Evolutionary conservation across 78 protist species (phyloP), one percentile per base, ranked within the genome.

Genomic region (Andalucia godoyi): DNA sequence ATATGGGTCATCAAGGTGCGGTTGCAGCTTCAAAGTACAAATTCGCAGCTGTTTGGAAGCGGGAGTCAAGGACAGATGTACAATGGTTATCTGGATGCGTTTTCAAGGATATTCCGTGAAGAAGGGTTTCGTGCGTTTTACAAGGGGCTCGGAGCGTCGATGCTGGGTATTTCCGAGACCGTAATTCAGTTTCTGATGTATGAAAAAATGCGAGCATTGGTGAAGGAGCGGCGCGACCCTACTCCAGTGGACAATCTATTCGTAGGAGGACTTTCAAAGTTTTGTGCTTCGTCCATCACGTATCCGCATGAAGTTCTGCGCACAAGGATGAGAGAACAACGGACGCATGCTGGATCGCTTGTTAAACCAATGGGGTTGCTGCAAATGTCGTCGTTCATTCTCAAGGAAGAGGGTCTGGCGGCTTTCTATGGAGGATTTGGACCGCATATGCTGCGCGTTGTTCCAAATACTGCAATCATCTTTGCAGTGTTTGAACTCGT

Each of bases 381-480:
- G 50, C 62, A 55, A 23, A 23, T 32, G 1, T 34, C 55, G 30
- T 9, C 23, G 40, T 8, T 29, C 36, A 38, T 53, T 36, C 46
- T 64, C 17, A 23, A 4, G 36, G 45, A 64, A 23, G 80, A 74
- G 62, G 80, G 80, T 46, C 13, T 18, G 13, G 36, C 40, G 17
- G 80, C 59, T 1, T 46, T 57, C 41, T 66, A 64, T n/a, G 29
- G 60, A 4, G 80, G 74, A 21, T 33, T 64, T 34, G 47, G 58
- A 4, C 72, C 72, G 0, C 73, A 74, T 63, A 50, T 74, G n/a
- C 1, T 46, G 57, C 72, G 80, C 5, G 72, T 66, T 45, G 57
- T 74, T n/a, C 80, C 80, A 39, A 74, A 74, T 38, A 58, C 80
- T 0, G 80, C 72, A 64, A 57, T 74, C 50, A 65, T 74, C 70